These are phyloP conservation scores for Neurospora sp. DNA, from an alignment of 495 filamentous ascomycete genomes.

Conservation along the genomic window DNA sequence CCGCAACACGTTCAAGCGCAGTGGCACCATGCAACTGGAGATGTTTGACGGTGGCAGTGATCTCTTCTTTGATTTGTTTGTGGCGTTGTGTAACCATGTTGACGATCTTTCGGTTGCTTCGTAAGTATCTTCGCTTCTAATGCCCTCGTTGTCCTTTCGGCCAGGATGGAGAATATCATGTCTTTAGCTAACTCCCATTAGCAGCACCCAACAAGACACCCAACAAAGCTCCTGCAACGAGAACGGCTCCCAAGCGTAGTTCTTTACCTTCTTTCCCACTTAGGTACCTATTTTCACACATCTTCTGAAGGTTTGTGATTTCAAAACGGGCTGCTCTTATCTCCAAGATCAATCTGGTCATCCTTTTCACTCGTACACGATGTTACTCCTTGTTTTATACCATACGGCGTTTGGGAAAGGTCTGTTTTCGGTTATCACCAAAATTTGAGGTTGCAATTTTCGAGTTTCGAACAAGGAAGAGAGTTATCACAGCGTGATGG, in stretches of 20 bases:
- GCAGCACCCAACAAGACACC: background rate
- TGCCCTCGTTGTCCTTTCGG: conserved; percentile 13
- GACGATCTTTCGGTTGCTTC: conserved; percentile 44
- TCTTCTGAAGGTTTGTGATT: background rate
- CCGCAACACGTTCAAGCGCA: conserved; percentile 78
- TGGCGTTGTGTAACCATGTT: conserved; percentile 87
- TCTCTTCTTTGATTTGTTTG: conserved; percentile 88
- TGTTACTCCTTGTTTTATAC: background rate
- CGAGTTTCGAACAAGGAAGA: background rate
- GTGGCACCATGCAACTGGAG: conserved; percentile 93
- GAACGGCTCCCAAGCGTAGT: background rate
- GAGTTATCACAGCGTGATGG: background rate
- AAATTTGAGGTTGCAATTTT: background rate
- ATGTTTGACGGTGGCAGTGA: conserved; percentile 75
- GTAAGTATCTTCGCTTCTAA: conserved; percentile 21
- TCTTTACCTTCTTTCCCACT: background rate
- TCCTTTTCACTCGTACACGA: background rate
- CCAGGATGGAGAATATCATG: background rate
- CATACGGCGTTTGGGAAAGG: background rate
- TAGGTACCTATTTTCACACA: background rate
- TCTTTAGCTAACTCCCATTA: background rate
- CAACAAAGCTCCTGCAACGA: background rate
- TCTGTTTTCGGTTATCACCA: background rate
- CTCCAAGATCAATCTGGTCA: background rate
- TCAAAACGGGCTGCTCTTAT: background rate